Evolutionary conservation across 2,329 filamentous ascomycete genomes (phyloP).

Genomic region (Ascochyta pisi): DNA sequence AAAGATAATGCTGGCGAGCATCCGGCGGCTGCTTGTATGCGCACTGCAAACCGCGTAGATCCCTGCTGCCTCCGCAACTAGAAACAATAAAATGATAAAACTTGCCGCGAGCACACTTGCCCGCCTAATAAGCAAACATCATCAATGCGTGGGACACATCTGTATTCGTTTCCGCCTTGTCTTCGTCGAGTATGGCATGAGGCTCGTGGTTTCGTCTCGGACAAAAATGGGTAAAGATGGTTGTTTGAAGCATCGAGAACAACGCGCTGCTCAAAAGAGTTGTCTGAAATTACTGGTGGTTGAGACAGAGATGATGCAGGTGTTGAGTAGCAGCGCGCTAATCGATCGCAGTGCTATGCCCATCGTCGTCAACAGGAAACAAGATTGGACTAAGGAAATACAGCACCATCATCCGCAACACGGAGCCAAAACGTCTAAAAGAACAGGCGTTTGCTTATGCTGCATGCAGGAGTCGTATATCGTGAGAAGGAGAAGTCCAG

Average conservation of each 20-base stretch:
- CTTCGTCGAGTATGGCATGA: conserved; percentile 37
- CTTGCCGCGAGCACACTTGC: conserved; percentile 29
- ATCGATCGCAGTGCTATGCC: conserved; percentile 14
- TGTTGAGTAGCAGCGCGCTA: conserved; percentile 28
- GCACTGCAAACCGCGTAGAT: conserved; percentile 14
- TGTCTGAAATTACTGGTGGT: background rate
- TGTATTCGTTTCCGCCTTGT: conserved; percentile 37
- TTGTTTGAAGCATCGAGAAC: background rate
- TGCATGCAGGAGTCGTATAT: conserved; percentile 48
- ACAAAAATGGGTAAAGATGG: conserved; percentile 4
- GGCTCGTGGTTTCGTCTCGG: conserved; percentile 5
- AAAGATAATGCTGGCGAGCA: conserved; percentile 8
- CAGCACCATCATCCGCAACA: conserved; percentile 44
- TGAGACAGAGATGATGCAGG: background rate
- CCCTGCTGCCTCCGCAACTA: conserved; percentile 26
- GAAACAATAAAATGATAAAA: conserved; percentile 33
- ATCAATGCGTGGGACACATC: conserved; percentile 33
- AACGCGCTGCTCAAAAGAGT: conserved; percentile 3
- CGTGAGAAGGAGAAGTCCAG: conserved; percentile 40
- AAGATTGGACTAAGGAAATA: conserved; percentile 42
- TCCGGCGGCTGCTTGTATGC: conserved; percentile 16
- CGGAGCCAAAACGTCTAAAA: conserved; percentile 35
- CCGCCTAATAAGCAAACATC: conserved; percentile 32
- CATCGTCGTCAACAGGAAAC: conserved; percentile 27
- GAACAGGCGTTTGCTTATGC: conserved; percentile 41